Evolutionary conservation across 164 flowering plant genomes (phyloP).

Genomic region (Vitis riparia): DNA sequence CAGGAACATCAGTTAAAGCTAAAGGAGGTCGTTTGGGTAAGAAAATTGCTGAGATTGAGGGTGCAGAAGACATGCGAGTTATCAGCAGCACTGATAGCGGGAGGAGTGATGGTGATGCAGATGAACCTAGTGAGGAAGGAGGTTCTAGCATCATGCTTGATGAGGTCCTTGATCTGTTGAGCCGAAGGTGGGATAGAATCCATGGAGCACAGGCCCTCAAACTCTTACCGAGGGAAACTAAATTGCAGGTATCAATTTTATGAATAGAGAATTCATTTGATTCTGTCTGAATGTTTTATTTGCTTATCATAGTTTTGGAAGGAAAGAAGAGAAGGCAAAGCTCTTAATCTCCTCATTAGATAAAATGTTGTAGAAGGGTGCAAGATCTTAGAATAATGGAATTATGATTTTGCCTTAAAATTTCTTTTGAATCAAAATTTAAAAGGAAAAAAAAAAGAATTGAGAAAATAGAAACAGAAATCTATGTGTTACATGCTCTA

Average conservation of each 20-base stretch:
- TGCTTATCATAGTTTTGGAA: too few species aligned
- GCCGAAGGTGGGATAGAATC: constrained; percentile 87
- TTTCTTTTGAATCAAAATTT: too few species aligned
- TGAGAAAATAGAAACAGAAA: too few species aligned
- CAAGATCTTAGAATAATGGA: too few species aligned
- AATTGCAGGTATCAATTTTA: constrained; percentile 65
- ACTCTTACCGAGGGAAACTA: constrained; percentile 88
- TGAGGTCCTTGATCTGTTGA: constrained; percentile 81
- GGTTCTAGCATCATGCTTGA: constrained; percentile 76
- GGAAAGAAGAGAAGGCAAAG: too few species aligned
- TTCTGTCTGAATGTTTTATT: too few species aligned
- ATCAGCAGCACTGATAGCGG: constrained; percentile 83
- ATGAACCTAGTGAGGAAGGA: constrained; percentile 75
- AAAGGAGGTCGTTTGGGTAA: constrained; percentile 59
- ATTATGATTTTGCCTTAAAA: too few species aligned
- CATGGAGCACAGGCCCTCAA: constrained; percentile 98
- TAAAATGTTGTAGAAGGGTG: too few species aligned
- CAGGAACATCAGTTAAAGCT: constrained; percentile 31
- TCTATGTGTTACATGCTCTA: too few species aligned
- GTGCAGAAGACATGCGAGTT: constrained; percentile 68
- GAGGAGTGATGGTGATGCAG: constrained; percentile 86
- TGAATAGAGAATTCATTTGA: background rate
- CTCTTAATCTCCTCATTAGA: too few species aligned
- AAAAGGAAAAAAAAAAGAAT: too few species aligned
- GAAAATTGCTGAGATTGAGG: constrained; percentile 94